Evolutionary conservation across 2,329 filamentous ascomycete species (phyloP).

Genomic region (Cladorrhinum sp.): DNA sequence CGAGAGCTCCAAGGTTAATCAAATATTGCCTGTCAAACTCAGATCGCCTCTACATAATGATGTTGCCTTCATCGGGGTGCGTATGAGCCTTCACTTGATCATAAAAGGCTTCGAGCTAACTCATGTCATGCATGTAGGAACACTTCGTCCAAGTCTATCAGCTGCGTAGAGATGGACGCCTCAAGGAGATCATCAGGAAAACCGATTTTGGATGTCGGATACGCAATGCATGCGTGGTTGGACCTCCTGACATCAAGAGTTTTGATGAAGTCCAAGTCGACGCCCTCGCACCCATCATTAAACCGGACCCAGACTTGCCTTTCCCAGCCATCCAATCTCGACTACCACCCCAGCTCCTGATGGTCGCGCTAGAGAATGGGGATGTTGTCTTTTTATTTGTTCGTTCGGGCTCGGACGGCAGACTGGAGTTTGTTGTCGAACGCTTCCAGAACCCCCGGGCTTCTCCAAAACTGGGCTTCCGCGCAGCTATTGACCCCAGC

Average conservation of each 20-base stretch:
- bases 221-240: slow-evolving; percentile 73
- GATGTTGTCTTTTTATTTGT: slow-evolving; percentile 77
- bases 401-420: slow-evolving; percentile 41
- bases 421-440: slow-evolving; percentile 59
- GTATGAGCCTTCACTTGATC: slow-evolving; percentile 31
- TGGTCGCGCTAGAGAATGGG: slow-evolving; percentile 71
- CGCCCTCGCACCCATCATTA: slow-evolving; percentile 26
- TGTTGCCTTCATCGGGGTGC: slow-evolving; percentile 78
- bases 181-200: slow-evolving; percentile 75
- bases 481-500: slow-evolving; percentile 74
- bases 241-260: slow-evolving; percentile 43
- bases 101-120: slow-evolving; percentile 12
- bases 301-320: slow-evolving; percentile 33
- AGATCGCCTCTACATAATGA: slow-evolving; percentile 70
- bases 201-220: slow-evolving; percentile 77
- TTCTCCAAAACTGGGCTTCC: slow-evolving; percentile 54
- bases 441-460: slow-evolving; percentile 56
- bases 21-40: slow-evolving; percentile 76
- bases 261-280: slow-evolving; percentile 26
- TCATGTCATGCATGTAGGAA: slow-evolving; percentile 49
- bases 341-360: slow-evolving; percentile 75
- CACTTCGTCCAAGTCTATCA: slow-evolving; percentile 79
- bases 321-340: slow-evolving; percentile 13
- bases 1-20: slow-evolving; percentile 70
- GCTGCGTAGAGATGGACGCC: slow-evolving; percentile 63